A percentile compares a stretch with the other conserved stretches of the same genome.
Conservation (phyloP, 2,329 filamentous ascomycete species). For the Phialocephala sp. region DNA sequence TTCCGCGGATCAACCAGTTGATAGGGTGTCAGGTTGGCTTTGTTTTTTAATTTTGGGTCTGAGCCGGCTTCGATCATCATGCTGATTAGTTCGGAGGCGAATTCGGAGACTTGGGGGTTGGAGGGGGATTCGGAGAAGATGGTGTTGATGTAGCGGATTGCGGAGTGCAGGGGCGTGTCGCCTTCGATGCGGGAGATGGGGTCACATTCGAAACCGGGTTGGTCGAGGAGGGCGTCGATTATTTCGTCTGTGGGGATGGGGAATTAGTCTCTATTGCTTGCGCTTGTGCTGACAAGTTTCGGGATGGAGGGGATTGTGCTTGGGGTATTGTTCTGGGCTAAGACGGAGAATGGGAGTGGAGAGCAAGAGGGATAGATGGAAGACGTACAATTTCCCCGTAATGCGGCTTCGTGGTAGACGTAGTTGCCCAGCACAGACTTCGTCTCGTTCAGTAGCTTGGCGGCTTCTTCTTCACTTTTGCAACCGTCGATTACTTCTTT, state of each 20-base stretch:
- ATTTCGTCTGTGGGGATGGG: conserved; percentile 65
- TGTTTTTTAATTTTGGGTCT: conserved; percentile 69
- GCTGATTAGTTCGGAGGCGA: conserved; percentile 70
- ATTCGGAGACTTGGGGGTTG: conserved; percentile 58
- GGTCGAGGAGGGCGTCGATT: conserved; percentile 82
- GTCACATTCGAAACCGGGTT: conserved; percentile 85
- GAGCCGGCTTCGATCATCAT: conserved; percentile 85
- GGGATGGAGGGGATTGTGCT: neutral
- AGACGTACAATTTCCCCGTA: conserved; percentile 78
- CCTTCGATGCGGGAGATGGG: conserved; percentile 72
- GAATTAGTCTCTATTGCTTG: neutral
- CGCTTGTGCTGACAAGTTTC: neutral
- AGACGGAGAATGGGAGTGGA: neutral
- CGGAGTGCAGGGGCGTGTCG: conserved; percentile 81
- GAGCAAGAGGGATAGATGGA: neutral
- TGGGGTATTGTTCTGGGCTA: neutral
- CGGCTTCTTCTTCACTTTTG: conserved; percentile 63
- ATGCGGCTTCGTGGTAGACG: conserved; percentile 87
- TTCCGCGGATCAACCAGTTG: conserved; percentile 79
- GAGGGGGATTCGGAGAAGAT: neutral
- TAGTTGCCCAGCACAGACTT: conserved; percentile 87
- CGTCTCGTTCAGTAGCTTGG: conserved; percentile 82
- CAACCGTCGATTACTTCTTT: conserved; percentile 71
- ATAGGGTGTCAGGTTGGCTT: conserved; percentile 71
- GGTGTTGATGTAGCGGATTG: conserved; percentile 76